These are phyloP conservation scores for Claviceps capensis DNA, from an alignment of 2,329 filamentous ascomycete genomes.

Conservation along the genomic window DNA sequence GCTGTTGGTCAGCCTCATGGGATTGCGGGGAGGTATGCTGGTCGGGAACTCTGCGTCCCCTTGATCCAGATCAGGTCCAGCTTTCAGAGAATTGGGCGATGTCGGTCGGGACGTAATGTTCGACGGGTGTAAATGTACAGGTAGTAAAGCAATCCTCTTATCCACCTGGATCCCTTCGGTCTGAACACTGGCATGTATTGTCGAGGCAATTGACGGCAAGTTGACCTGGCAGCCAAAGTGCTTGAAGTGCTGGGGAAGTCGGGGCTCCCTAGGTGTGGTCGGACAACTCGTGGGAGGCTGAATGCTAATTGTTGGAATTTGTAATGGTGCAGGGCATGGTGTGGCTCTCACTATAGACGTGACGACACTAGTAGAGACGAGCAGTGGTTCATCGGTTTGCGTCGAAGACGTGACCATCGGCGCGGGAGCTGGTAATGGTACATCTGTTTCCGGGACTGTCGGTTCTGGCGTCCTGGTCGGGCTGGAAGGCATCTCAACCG, in stretches of 20 bases:
- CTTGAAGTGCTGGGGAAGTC: constrained; percentile 69
- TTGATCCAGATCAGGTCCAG: background rate
- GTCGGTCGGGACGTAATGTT: constrained; percentile 50
- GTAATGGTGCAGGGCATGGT: constrained; percentile 27
- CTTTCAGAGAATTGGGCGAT: constrained; percentile 32
- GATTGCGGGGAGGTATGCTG: constrained; percentile 44
- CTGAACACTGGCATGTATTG: constrained; percentile 42
- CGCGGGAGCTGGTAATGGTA: constrained; percentile 22
- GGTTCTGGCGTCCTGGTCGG: constrained; percentile 52
- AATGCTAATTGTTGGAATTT: constrained; percentile 79
- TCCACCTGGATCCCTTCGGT: constrained; percentile 87
- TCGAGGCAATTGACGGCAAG: constrained; percentile 13
- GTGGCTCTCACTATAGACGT: constrained; percentile 10
- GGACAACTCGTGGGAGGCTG: constrained; percentile 78
- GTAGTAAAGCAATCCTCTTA: constrained; percentile 59
- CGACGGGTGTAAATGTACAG: constrained; percentile 66
- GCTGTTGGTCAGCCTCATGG: constrained; percentile 36
- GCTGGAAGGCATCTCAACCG: constrained; percentile 31
- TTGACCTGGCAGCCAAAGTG: constrained; percentile 73
- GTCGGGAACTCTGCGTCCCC: constrained; percentile 38
- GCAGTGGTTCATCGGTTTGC: constrained; percentile 36
- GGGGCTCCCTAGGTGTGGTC: constrained; percentile 59
- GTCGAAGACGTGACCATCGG: constrained; percentile 43
- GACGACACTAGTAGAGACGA: constrained; percentile 9
- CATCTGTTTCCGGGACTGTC: constrained; percentile 26